phyloP scores from a whole-genome alignment of 257 asterid species.

The Solanum peruvianum region DNA sequence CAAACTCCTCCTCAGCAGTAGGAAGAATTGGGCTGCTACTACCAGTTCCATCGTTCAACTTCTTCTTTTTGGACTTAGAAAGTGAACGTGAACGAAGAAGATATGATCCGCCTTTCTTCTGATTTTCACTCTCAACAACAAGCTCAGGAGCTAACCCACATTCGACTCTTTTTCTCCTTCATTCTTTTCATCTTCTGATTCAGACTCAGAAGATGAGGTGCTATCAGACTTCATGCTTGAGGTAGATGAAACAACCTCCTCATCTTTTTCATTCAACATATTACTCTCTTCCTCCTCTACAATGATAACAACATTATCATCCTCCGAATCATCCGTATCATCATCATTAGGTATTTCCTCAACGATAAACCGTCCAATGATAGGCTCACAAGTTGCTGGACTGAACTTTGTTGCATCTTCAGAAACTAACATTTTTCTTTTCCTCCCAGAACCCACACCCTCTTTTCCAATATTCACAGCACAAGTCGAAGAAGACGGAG shows the following conservation, averaged over 20 bases:
- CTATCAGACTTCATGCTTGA: not conserved
- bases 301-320: not conserved
- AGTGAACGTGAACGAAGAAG: conserved; percentile 2
- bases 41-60: not conserved
- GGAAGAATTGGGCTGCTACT: not conserved
- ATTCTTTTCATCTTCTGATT: not conserved
- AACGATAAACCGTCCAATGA: not conserved
- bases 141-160: too few relatives aligned
- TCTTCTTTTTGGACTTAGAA: not conserved
- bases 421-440: not conserved
- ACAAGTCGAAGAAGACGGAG: too few relatives aligned
- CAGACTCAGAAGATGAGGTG: not conserved
- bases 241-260: conserved; percentile 3
- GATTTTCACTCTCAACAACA: not conserved
- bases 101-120: not conserved
- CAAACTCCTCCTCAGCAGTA: not conserved
- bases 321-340: not conserved
- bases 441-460: not conserved
- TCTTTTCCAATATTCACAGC: too few relatives aligned
- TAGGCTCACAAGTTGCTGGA: not conserved
- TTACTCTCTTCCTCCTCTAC: not conserved
- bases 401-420: not conserved
- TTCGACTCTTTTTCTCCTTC: too few relatives aligned
- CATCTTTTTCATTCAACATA: not conserved
- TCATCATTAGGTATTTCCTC: not conserved